Base-by-base conservation (phyloP, 106 monocot genomes). In the Dendrobium officinale region DNA sequence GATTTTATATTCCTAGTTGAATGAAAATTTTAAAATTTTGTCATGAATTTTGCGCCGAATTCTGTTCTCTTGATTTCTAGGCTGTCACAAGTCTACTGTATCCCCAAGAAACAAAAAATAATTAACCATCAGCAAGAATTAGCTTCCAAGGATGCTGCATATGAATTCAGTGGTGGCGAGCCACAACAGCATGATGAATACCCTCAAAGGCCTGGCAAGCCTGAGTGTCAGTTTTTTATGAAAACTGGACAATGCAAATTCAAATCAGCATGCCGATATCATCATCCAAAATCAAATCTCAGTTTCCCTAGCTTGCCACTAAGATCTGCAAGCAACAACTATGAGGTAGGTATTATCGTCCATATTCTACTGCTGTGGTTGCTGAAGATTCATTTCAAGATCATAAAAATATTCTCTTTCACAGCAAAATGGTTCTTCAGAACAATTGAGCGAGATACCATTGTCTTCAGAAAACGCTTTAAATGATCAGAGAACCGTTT, bases 321-420 rank as follows among this genome's bases (percentile, higher is more conserved):
- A 5, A 19, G 6, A 13, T 16, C 15, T 15, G 15, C 4, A 61
- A 61, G 22, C 22, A 61, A 61, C 5, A 61, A 61, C 8, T 22
- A 22, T 61, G 81, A 70, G 88, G 91, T 79, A 88, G 81, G 80
- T 85, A 70, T 83, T 79, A 89, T 79, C 89, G 86, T 83, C 89
- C 86, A 72, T 85, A 91, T 81, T 88, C 89, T 64, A 85, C 58
- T 68, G 80, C 81, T 47, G 64, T 77, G 19, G 49, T 16, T 80
- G 42, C 42, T 24, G 64, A 82, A 56, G 17, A 56, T 76, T 54
- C 82, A 55, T 66, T 19, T 43, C 59, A 77, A 43, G 81, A 41
- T 59, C 75, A 70, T 59, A 75, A 78, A 73, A 80, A 58, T 67
- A 20, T 75, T 40, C 43, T 49, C 43, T 61, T 79, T 43, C 79